A percentile compares a stretch with the other conserved stretches of the same genome.
Evolutionary conservation across 306 rosid species (phyloP).

Genomic region (Comarum palustre): DNA sequence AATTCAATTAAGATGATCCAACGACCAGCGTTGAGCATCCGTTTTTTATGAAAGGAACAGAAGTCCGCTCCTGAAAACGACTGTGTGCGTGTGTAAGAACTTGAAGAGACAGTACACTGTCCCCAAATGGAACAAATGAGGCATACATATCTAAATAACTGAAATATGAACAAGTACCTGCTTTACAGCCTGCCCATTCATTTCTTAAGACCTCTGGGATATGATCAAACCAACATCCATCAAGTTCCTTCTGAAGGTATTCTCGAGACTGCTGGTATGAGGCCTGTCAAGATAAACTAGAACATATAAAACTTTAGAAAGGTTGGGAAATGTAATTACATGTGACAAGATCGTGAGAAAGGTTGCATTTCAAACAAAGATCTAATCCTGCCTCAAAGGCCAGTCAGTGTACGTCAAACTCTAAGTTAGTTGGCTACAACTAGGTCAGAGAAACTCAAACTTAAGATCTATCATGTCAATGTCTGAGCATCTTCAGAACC

Average conservation of each 20-base stretch:
- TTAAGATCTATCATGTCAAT: neutral
- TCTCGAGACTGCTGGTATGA: conserved; percentile 56
- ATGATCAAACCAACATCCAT: conserved; percentile 79
- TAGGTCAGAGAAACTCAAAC: neutral
- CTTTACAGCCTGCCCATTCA: conserved; percentile 65
- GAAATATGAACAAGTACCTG: conserved; percentile 36
- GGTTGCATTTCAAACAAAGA: neutral
- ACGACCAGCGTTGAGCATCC: no score
- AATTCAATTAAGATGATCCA: no score
- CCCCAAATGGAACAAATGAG: neutral
- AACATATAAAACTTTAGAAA: conserved; percentile 73
- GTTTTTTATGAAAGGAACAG: no score
- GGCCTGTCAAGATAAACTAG: conserved; percentile 66
- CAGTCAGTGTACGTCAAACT: conserved; percentile 1
- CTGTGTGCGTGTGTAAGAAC: no score
- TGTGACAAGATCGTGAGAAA: neutral
- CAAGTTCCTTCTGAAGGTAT: conserved; percentile 56
- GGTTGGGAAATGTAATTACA: conserved; percentile 17
- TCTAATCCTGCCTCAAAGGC: neutral
- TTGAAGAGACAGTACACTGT: neutral
- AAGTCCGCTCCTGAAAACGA: no score
- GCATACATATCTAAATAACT: neutral
- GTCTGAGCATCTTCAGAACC: neutral
- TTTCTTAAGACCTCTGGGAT: conserved; percentile 58
- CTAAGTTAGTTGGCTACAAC: neutral